Percentiles rank a stretch among this genome's conserved stretches.
Conservation (phyloP, 257 asterid genomes). For the Nicotiana paniculata region DNA sequence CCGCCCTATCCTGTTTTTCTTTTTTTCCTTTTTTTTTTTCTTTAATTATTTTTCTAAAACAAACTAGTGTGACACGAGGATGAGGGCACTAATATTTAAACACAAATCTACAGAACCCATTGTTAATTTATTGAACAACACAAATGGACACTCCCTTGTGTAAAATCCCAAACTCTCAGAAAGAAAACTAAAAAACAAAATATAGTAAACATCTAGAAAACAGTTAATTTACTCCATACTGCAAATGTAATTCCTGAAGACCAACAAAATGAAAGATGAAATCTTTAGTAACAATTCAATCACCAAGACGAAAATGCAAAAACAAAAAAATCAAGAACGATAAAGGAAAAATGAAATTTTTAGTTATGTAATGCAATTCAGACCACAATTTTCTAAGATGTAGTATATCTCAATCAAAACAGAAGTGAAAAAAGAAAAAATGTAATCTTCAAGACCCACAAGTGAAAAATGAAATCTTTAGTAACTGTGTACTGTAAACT, state of each 20-base stretch:
- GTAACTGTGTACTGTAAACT: background rate
- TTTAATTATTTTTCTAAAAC: no score
- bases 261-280: background rate
- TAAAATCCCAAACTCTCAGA: background rate
- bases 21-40: no score
- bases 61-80: no score
- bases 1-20: no score
- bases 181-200: background rate
- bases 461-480: background rate
- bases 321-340: background rate
- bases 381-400: background rate
- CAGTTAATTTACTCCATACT: background rate
- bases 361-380: background rate
- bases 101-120: no score
- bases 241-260: background rate
- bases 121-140: background rate
- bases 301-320: background rate
- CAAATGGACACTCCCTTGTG: background rate
- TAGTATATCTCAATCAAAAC: background rate
- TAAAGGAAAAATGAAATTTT: background rate
- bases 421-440: background rate
- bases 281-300: constrained; percentile 1
- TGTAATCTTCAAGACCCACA: background rate
- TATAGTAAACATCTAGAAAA: background rate
- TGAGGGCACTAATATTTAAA: no score